phyloP scores from a whole-genome alignment of 768 basidiomycete genomes.

The Podaxis pistillaris region DNA sequence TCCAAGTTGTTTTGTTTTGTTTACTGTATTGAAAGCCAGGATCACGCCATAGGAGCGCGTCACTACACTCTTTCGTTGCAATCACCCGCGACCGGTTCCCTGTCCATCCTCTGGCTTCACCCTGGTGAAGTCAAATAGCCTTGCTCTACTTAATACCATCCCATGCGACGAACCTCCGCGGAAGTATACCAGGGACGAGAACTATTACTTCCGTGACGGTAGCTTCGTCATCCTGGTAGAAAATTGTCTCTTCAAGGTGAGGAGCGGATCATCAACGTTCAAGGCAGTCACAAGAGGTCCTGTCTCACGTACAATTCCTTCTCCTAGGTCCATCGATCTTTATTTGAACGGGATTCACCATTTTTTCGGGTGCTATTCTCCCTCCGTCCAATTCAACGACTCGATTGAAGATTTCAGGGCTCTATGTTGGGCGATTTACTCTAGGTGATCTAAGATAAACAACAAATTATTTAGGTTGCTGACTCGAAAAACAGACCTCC shows the following conservation, averaged over 20 bases:
- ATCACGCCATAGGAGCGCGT: too few relatives aligned
- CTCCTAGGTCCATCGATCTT: neutral
- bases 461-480: neutral
- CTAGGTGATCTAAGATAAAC: slow-evolving; percentile 13
- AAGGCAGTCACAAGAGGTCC: too few relatives aligned
- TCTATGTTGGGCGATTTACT: slow-evolving; percentile 21
- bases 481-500: neutral
- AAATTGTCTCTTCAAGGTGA: neutral
- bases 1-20: too few relatives aligned
- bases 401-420: slow-evolving; percentile 18
- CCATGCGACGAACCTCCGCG: neutral
- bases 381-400: slow-evolving; percentile 11
- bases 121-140: neutral
- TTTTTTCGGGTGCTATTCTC: slow-evolving; percentile 1
- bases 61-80: too few relatives aligned
- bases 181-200: neutral
- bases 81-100: too few relatives aligned
- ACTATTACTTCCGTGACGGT: neutral
- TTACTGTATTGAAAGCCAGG: too few relatives aligned
- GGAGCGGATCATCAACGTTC: neutral
- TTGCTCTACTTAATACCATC: neutral
- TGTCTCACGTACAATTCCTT: neutral
- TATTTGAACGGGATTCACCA: neutral
- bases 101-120: neutral
- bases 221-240: neutral